Evolutionary conservation across 768 basidiomycete species (phyloP).

Genomic region (Tubosaeta brunneosetosa): DNA sequence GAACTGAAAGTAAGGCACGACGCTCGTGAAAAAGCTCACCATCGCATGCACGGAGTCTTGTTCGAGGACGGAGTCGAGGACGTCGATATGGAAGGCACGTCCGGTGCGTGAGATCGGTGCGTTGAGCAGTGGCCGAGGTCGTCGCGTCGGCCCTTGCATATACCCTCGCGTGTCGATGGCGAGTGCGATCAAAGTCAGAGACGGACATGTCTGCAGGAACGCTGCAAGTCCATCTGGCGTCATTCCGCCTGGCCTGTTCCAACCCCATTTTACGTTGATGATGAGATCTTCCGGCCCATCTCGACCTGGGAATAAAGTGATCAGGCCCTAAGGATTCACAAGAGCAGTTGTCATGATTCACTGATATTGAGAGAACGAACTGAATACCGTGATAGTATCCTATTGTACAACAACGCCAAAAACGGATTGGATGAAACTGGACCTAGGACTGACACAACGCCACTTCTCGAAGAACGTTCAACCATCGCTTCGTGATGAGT

Average conservation of each 20-base stretch:
- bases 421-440: too few relatives aligned
- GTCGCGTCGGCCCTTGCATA: not conserved
- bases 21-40: not conserved
- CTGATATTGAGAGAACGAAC: too few relatives aligned
- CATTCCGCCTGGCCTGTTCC: constrained; percentile 2
- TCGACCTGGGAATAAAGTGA: too few relatives aligned
- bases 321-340: too few relatives aligned
- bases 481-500: too few relatives aligned
- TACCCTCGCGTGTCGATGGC: constrained; percentile 6
- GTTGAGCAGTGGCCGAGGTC: too few relatives aligned
- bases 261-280: constrained; percentile 10
- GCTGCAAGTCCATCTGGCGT: constrained; percentile 5
- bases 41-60: not conserved
- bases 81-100: not conserved
- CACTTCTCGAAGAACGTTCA: too few relatives aligned
- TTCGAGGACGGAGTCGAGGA: constrained; percentile 6
- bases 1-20: not conserved
- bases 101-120: too few relatives aligned
- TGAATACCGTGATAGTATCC: too few relatives aligned
- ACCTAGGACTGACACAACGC: too few relatives aligned
- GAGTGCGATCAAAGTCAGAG: not conserved
- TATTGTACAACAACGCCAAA: too few relatives aligned
- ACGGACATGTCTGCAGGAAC: not conserved
- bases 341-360: too few relatives aligned
- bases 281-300: not conserved